Base-by-base conservation (phyloP, 352 stramenopile species). In the Pelagophyceae sp. region DNA sequence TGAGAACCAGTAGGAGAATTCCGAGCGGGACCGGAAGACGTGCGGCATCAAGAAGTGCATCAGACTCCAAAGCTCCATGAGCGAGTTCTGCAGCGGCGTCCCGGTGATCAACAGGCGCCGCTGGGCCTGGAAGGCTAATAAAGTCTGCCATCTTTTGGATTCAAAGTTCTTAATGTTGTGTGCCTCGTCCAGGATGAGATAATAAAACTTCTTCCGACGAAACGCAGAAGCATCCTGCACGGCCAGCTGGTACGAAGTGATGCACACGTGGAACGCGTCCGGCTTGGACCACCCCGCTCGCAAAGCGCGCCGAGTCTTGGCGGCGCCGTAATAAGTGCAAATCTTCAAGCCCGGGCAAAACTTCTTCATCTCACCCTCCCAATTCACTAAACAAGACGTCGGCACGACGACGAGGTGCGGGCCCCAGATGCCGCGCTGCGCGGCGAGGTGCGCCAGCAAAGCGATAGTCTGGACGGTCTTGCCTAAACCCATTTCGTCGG, bases 101-200 rank as follows among this genome's bases (percentile, higher is more conserved):
- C 91, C 95, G 20, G 95, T 98, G 33, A 98, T 83, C 25, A 98
- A 85, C 11, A 94, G 80, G 27, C 89, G 75, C 0, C 94, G 88
- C 76, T 98, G 92, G 0, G 93, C 96, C 83, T 98, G 97, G 82
- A 99, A 99, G 0, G 90, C 96, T 38, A 99, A 89, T 38, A 99
- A 81, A 23, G 96, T 99, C 82, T 99, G 95, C 96, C 96, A 99
- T 6, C 96, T 85, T 81, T 98, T 88, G 75, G 87, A 96, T 79
- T 98, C 95, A 88, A 97, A 99, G 82, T 99, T 99, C 83, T 99
- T 99, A 82, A 99, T 99, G 80, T 98, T 98, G 82, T 99, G 96
- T 0, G 96, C 96, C 87, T 99, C 96, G 72, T 99, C 96, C 1
- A 99, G 82, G 69, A 99, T 97, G 11, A 99, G 79, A 81, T 98